phyloP scores from a whole-genome alignment of 768 basidiomycete genomes.

The Leucogyrophana mollusca region DNA sequence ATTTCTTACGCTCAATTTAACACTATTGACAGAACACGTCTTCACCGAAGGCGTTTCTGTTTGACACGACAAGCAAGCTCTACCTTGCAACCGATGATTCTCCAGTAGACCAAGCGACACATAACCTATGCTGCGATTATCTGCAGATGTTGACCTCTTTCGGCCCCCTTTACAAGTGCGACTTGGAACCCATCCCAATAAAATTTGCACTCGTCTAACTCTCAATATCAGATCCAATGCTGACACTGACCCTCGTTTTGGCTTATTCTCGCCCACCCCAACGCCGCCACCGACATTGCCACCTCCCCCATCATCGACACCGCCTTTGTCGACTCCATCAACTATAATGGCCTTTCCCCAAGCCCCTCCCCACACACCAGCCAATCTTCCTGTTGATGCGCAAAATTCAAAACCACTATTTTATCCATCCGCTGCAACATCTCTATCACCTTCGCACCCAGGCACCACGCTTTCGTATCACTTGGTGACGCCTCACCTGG shows the following conservation, averaged over 20 bases:
- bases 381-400: conserved; percentile 1
- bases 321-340: conserved; percentile 3
- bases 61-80: conserved; percentile 80
- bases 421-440: conserved; percentile 69
- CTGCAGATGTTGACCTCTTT: conserved; percentile 85
- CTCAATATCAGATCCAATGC: conserved; percentile 18
- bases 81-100: conserved; percentile 95
- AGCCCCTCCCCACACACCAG: conserved; percentile 3
- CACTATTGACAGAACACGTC: conserved; percentile 68
- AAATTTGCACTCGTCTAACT: conserved; percentile 12
- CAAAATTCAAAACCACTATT: conserved; percentile 45
- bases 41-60: conserved; percentile 91
- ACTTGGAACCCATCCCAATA: not conserved
- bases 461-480: conserved; percentile 85
- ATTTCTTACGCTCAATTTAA: not conserved
- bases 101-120: conserved; percentile 85
- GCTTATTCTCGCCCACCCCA: conserved; percentile 6
- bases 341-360: not conserved
- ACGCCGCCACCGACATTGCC: conserved; percentile 9
- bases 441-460: conserved; percentile 52
- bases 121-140: conserved; percentile 90
- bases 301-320: conserved; percentile 3
- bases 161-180: conserved; percentile 80
- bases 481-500: conserved; percentile 70
- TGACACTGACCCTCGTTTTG: conserved; percentile 7